These are phyloP conservation scores for Microsporum canis DNA, from an alignment of 2,329 filamentous ascomycete species.

Conservation along the genomic window DNA sequence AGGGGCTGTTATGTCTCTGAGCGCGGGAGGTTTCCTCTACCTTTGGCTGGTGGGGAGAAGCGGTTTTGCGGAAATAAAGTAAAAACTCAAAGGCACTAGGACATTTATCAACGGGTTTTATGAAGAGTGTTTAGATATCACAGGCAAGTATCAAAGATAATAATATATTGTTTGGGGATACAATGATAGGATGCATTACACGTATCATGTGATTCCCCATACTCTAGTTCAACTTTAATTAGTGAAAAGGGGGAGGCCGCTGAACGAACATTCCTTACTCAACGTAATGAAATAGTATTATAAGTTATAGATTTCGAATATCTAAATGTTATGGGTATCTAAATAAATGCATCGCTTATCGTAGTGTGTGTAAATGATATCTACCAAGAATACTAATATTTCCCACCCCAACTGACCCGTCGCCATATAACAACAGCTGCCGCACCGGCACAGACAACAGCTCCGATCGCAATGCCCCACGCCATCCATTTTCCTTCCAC, in stretches of 20 bases:
- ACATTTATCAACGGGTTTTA: too few relatives aligned
- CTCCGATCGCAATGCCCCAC: slow-evolving; percentile 74
- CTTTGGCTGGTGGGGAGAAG: not conserved
- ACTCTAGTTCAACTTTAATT: not conserved
- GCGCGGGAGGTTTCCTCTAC: not conserved
- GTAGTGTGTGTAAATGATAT: slow-evolving; percentile 2
- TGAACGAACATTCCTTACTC: not conserved
- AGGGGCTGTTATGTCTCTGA: not conserved
- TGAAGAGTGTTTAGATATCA: too few relatives aligned
- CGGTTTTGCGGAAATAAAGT: too few relatives aligned
- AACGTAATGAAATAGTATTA: not conserved
- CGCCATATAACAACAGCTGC: slow-evolving; percentile 52
- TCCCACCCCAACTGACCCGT: slow-evolving; percentile 31
- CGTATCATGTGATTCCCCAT: not conserved
- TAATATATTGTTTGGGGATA: not conserved
- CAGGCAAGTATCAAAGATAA: not conserved
- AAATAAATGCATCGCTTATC: slow-evolving; percentile 1
- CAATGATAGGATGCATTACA: not conserved
- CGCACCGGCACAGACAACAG: slow-evolving; percentile 48
- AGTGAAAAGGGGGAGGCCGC: not conserved
- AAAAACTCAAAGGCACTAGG: too few relatives aligned
- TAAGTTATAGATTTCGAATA: not conserved
- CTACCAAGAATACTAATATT: slow-evolving; percentile 9
- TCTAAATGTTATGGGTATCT: slow-evolving; percentile 5
- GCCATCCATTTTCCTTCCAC: slow-evolving; percentile 64